Conservation (phyloP, 2,329 filamentous ascomycete species). For the Trichoderma sp. region DNA sequence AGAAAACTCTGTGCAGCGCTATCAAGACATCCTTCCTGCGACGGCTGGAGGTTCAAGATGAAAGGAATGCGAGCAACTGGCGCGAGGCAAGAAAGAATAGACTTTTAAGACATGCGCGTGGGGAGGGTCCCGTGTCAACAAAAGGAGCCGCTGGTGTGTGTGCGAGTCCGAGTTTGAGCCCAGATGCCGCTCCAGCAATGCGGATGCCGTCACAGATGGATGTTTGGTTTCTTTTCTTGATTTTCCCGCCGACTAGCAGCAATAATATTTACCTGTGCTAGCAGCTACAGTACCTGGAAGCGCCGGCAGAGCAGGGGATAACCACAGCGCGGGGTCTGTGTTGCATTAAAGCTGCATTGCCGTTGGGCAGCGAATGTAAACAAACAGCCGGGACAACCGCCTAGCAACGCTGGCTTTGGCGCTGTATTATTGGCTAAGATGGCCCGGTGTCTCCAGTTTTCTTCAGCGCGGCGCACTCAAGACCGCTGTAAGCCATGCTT, state of each 20-base stretch:
- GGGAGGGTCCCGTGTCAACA: constrained; percentile 9
- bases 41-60: constrained; percentile 16
- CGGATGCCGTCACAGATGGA: constrained; percentile 17
- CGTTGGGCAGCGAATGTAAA: constrained; percentile 24
- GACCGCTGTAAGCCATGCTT: neutral
- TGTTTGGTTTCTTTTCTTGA: constrained; percentile 1
- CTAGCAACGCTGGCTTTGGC: constrained; percentile 22
- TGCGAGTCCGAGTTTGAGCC: neutral
- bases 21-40: constrained; percentile 35
- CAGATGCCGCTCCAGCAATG: constrained; percentile 11
- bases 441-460: neutral
- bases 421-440: neutral
- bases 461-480: neutral
- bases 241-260: neutral
- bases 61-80: constrained; percentile 20
- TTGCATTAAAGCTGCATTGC: constrained; percentile 16
- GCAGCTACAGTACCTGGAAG: constrained; percentile 1
- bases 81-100: constrained; percentile 22
- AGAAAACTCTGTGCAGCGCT: constrained; percentile 24
- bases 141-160: neutral
- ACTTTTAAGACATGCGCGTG: constrained; percentile 27
- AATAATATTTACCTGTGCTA: neutral
- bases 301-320: constrained; percentile 15
- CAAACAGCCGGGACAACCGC: constrained; percentile 25
- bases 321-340: constrained; percentile 26